These are phyloP conservation scores for Fabrea salina DNA, from an alignment of 169 alveolate species.

Conservation along the genomic window DNA sequence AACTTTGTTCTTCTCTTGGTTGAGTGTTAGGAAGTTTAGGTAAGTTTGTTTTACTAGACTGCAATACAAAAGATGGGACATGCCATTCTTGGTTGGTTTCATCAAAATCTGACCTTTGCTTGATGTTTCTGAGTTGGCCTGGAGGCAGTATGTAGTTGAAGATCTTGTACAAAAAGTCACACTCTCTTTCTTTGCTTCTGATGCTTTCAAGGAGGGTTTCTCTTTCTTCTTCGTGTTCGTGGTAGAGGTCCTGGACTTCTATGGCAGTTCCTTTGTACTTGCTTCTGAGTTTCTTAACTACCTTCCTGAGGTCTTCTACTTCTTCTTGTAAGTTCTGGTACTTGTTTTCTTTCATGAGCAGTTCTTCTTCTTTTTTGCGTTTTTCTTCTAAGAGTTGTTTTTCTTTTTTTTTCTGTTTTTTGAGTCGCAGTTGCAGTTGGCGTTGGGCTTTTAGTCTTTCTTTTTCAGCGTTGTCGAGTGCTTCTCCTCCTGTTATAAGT, in stretches of 20 bases:
- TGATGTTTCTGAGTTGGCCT: not conserved
- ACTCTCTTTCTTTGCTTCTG: constrained; percentile 3
- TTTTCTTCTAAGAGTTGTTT: not conserved
- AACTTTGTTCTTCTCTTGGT: constrained; percentile 13
- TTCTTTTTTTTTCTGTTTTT: constrained; percentile 24
- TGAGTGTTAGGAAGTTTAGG: constrained; percentile 10
- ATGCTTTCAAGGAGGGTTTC: not conserved
- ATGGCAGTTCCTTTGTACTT: constrained; percentile 60
- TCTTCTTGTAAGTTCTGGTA: constrained; percentile 64
- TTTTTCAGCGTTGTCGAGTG: constrained; percentile 17
- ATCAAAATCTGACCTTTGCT: constrained; percentile 24
- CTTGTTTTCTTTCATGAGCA: constrained; percentile 35
- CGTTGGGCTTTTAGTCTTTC: constrained; percentile 19
- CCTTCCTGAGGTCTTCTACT: constrained; percentile 59
- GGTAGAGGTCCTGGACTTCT: constrained; percentile 71
- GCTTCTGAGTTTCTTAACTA: constrained; percentile 56
- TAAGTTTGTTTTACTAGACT: not conserved
- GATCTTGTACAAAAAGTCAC: constrained; percentile 2
- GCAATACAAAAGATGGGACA: constrained; percentile 25
- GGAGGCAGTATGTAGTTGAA: not conserved
- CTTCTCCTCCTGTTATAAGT: constrained; percentile 28
- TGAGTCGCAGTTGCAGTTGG: not conserved
- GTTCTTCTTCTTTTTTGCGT: constrained; percentile 27
- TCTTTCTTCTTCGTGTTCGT: constrained; percentile 50
- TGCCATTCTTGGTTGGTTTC: constrained; percentile 1